Evolutionary conservation across 495 filamentous ascomycete genomes (phyloP).

Genomic region (Parachaetomium inaequale): DNA sequence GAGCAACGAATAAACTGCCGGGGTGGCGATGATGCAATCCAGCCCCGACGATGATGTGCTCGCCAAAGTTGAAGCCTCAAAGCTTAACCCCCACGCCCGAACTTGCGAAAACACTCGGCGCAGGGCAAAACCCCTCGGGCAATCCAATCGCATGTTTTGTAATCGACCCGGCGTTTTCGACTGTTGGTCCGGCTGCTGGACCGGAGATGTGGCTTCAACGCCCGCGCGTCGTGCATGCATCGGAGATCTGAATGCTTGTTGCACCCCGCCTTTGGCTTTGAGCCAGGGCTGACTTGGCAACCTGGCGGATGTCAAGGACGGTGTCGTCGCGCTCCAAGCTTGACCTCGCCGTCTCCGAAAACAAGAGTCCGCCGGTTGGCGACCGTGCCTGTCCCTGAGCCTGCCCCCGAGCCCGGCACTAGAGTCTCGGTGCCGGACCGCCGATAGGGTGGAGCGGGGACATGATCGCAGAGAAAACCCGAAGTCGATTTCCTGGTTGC

Average conservation of each 20-base stretch:
- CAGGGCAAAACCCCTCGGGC: not conserved
- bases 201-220: not conserved
- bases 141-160: not conserved
- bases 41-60: conserved; percentile 19
- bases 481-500: not conserved
- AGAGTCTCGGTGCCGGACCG: not conserved
- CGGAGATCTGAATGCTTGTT: not conserved
- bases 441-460: not conserved
- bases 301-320: not conserved
- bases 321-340: not conserved
- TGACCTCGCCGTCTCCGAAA: not conserved
- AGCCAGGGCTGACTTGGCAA: not conserved
- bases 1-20: conserved; percentile 6
- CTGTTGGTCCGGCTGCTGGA: not conserved
- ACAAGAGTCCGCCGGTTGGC: not conserved
- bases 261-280: not conserved
- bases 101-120: not conserved
- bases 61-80: conserved; percentile 10
- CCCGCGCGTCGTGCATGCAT: not conserved
- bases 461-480: not conserved
- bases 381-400: not conserved
- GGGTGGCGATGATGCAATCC: conserved; percentile 25
- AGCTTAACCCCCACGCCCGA: conserved; percentile 19
- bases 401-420: not conserved
- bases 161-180: not conserved